Conservation (phyloP, 2,329 filamentous ascomycete species). For the Meredithiella fracta region DNA sequence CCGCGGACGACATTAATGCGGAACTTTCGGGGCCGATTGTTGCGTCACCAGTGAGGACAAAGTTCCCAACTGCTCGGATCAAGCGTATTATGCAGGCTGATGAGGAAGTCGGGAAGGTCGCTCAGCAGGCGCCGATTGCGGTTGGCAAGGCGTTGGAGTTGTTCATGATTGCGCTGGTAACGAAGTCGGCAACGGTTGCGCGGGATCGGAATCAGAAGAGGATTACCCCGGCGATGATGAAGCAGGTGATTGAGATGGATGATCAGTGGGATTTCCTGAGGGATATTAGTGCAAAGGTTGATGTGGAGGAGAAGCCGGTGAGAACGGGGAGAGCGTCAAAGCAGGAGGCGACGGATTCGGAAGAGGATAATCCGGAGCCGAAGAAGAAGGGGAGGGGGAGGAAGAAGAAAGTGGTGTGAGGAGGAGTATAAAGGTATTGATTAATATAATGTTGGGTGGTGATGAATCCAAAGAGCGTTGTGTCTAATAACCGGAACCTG, state of each 20-base stretch:
- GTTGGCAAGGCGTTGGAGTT: slow-evolving; percentile 91
- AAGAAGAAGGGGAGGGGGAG: slow-evolving; percentile 34
- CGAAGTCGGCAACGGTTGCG: slow-evolving; percentile 73
- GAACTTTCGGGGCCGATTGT: slow-evolving; percentile 25
- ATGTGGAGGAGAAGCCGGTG: slow-evolving; percentile 34
- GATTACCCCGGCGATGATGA: slow-evolving; percentile 79
- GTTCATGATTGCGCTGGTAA: slow-evolving; percentile 92
- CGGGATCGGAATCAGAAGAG: slow-evolving; percentile 71
- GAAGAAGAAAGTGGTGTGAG: slow-evolving; percentile 27
- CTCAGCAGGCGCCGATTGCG: slow-evolving; percentile 90
- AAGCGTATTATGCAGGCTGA: slow-evolving; percentile 99
- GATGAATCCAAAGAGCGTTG: too few relatives aligned
- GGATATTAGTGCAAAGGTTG: slow-evolving; percentile 79
- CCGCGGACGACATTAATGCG: background rate
- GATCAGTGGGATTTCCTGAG: slow-evolving; percentile 88
- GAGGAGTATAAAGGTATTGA: too few relatives aligned
- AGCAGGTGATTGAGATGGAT: slow-evolving; percentile 72
- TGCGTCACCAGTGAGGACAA: slow-evolving; percentile 69
- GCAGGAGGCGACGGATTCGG: slow-evolving; percentile 26
- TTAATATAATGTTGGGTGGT: too few relatives aligned
- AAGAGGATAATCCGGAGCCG: slow-evolving; percentile 31
- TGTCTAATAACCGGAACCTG: too few relatives aligned
- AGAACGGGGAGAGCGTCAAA: slow-evolving; percentile 26
- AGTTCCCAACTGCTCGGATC: slow-evolving; percentile 92
- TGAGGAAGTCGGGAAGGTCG: slow-evolving; percentile 95